Evolutionary conservation across 208 protist species (phyloP), one percentile per base, ranked within the genome.

Genomic region (Polymyxa betae): DNA sequence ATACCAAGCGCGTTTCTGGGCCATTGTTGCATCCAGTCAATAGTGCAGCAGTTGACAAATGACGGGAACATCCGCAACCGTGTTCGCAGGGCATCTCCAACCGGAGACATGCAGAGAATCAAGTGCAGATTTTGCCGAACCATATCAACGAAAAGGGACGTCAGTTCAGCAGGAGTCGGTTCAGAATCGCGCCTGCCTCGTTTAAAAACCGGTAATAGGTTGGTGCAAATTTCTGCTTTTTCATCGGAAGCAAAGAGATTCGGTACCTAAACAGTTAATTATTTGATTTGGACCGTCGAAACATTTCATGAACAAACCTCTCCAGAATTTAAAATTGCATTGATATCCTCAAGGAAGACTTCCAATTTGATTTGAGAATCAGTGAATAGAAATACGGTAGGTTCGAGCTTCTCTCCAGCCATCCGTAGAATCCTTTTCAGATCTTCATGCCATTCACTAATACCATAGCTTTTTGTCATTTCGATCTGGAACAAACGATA

Each of bases 1-100:
- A 60, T 95, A 88, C 93, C 93, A 38, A 99, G 95, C 40, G 98
- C 98, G 44, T 98, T 95, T 88, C 96, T 93, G 0, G 97, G 97
- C 98, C 98, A 99, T 92, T 97, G 94, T 20, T 95, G 92, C 94
- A 98, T 99, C 98, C 98, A 99, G 95, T 99, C 98, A 92, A 99
- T 98, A 1, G 98, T 98, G 32, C 97, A 98, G 94, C 98, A 99
- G 93, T 98, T 99, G 88, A 99, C 97, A 24, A 99, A 92, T 0
- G 97, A 97, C 20, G 98, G 98, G 94, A 99, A 99, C 94, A 97
- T 97, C 90, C 98, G 95, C 72, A 98, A 94, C 38, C 98, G 95
- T 44, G 96, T 97, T 68, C 98, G 96, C 91, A 99, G 95, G 38
- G 94, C 92, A 90, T 95, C 96, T n/a, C 98, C 98, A 60, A 99